Evolutionary conservation across 164 flowering plant species (phyloP).

Genomic region (Annona squamosa): DNA sequence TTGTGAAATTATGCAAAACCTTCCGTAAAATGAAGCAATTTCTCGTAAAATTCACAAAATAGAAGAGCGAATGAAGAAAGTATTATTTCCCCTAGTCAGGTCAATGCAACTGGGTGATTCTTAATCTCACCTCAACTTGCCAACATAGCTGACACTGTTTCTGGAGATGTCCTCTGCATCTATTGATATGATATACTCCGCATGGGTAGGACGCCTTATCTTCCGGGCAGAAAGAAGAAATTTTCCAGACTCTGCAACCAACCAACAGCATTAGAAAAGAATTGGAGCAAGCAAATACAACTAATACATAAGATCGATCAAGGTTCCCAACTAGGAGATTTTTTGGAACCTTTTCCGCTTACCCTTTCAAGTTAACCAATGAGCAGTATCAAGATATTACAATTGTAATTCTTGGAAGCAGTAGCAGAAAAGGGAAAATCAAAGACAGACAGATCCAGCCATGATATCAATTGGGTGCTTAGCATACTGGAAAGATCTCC

Average conservation of each 20-base stretch:
- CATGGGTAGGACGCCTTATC: conserved; percentile 16
- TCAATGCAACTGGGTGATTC: neutral
- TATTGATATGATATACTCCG: conserved; percentile 15
- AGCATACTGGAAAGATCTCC: too few species aligned
- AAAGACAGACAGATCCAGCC: too few species aligned
- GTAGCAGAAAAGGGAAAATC: too few species aligned
- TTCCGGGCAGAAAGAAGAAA: conserved; percentile 20
- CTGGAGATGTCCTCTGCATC: conserved; percentile 17
- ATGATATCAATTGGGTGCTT: too few species aligned
- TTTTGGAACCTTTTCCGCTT: neutral
- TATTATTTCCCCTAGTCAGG: neutral
- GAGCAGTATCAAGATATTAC: neutral
- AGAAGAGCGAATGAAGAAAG: neutral
- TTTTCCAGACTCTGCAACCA: conserved; percentile 15
- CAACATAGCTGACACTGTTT: conserved; percentile 15
- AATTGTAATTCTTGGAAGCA: too few species aligned
- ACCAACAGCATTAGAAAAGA: neutral
- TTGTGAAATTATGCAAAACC: neutral
- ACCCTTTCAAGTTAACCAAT: neutral
- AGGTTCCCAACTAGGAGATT: neutral
- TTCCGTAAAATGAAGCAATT: too few species aligned
- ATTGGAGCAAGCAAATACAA: neutral
- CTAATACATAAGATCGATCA: neutral
- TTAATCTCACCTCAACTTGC: conserved; percentile 14
- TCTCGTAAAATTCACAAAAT: neutral